These are phyloP conservation scores for Abrus pulchellus DNA, from an alignment of 306 rosid genomes.

Conservation along the genomic window DNA sequence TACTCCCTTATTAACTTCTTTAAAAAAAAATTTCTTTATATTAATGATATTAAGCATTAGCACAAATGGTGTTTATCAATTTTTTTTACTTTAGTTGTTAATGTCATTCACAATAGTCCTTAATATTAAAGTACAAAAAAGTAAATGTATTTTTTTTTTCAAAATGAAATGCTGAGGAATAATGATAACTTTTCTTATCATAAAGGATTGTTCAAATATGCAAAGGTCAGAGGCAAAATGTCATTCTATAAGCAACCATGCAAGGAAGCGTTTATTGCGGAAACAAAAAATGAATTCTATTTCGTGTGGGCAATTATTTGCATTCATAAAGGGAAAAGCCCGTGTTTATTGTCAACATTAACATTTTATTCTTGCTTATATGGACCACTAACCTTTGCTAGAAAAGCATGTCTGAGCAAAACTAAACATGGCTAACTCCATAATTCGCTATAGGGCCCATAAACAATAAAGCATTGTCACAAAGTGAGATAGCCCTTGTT, in stretches of 20 bases:
- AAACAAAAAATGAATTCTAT: conserved; percentile 22
- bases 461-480: conserved; percentile 43
- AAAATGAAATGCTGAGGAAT: too few relatives aligned
- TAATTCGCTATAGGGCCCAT: conserved; percentile 39
- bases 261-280: not conserved
- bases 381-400: conserved; percentile 31
- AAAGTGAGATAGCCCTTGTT: conserved; percentile 41
- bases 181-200: too few relatives aligned
- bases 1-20: not conserved
- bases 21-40: too few relatives aligned
- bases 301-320: conserved; percentile 23
- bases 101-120: not conserved
- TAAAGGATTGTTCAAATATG: not conserved
- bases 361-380: conserved; percentile 20
- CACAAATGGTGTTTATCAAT: too few relatives aligned
- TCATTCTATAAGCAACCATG: conserved; percentile 2
- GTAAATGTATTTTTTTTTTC: too few relatives aligned
- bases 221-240: not conserved
- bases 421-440: conserved; percentile 40
- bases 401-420: conserved; percentile 35
- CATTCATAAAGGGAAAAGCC: conserved; percentile 1
- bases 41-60: too few relatives aligned
- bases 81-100: too few relatives aligned
- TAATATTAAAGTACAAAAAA: too few relatives aligned
- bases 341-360: conserved; percentile 30